Evolutionary conservation across 129 eudicot genomes (phyloP), one percentile per base, ranked within the genome.

Genomic region (Pulicaria dysenterica): DNA sequence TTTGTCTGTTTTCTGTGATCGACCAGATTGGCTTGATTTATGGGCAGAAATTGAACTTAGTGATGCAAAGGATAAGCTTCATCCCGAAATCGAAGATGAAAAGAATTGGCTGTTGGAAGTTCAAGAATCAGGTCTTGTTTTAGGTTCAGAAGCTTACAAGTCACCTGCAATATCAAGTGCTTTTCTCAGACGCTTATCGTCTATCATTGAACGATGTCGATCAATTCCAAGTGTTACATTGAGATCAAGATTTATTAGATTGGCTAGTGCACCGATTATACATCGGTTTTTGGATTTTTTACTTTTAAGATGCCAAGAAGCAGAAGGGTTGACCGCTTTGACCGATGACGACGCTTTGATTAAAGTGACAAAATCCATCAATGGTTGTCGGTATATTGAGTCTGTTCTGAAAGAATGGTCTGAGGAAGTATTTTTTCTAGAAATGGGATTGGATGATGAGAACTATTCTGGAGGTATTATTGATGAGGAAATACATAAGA

Each of bases 21-120:
- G 99, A 67, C 97, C 97, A 7, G 97, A 95, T 67, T 95, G 97
- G 99, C 91, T 95, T 50, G 96, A 90, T 48, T 34, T 90, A 39
- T 90, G 99, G 99, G 88, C 94, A 57, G 91, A 90, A 71, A 81
- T 94, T 13, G 99, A 94, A 76, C 88, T 88, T 19, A 77, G 34
- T 73, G 95, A 86, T 19, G 67, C 76, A 31, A 72, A 84, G 45
- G 71, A 77, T 62, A 94, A 88, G 65, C 67, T 94, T 42, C 83
- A 82, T 14, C 79, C 85, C 7, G 94, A 90, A 69, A 58, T 90
- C 14, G 93, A 88, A 78, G 85, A 94, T 64, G 97, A 88, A 60
- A 86, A 80, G 42, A 90, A 72, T 69, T 94, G 99, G 99, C 62
- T 77, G 5, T 63, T 13, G 11, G 85, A 78, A 57, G 75, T 73